These are phyloP conservation scores for Trichopus zeylanicus DNA, from an alignment of 116 monocot species.

Conservation along the genomic window DNA sequence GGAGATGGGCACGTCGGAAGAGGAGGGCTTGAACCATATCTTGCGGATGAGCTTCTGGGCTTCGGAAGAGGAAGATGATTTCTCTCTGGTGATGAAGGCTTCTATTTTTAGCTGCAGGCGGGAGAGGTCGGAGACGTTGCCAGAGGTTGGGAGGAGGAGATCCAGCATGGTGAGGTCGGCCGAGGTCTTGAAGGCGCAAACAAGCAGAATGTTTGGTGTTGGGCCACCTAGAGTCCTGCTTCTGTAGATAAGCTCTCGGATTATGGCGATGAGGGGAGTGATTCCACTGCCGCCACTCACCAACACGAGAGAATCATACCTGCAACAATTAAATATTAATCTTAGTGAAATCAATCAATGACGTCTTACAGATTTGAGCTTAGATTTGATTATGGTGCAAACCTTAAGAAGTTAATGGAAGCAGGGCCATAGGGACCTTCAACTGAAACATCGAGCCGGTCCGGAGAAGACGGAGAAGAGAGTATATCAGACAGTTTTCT, in stretches of 20 bases:
- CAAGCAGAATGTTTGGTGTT: conserved; percentile 29
- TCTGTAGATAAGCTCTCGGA: conserved; percentile 32
- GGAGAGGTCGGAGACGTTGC: conserved; percentile 26
- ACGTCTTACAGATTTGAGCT: neutral
- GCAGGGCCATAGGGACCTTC: conserved; percentile 73
- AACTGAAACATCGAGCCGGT: conserved; percentile 36
- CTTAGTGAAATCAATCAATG: too few relatives aligned
- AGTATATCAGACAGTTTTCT: conserved; percentile 38
- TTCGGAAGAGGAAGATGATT: neutral
- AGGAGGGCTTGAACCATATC: conserved; percentile 14
- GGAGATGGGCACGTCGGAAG: conserved; percentile 11
- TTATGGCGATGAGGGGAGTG: conserved; percentile 48
- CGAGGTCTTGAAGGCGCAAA: conserved; percentile 43
- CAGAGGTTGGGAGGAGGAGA: conserved; percentile 36
- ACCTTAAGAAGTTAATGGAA: conserved; percentile 34
- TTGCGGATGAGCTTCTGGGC: conserved; percentile 15
- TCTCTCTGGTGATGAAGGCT: conserved; percentile 49
- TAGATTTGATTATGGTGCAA: neutral
- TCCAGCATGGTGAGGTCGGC: conserved; percentile 52
- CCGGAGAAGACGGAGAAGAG: conserved; percentile 3
- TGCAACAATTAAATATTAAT: too few relatives aligned
- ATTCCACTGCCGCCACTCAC: conserved; percentile 60
- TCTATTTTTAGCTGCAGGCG: conserved; percentile 26
- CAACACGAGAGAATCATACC: conserved; percentile 40
- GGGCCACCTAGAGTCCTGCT: conserved; percentile 9